phyloP scores from a whole-genome alignment of 1,139 yeast genomes.

The Yamadazyma trypodendri region DNA sequence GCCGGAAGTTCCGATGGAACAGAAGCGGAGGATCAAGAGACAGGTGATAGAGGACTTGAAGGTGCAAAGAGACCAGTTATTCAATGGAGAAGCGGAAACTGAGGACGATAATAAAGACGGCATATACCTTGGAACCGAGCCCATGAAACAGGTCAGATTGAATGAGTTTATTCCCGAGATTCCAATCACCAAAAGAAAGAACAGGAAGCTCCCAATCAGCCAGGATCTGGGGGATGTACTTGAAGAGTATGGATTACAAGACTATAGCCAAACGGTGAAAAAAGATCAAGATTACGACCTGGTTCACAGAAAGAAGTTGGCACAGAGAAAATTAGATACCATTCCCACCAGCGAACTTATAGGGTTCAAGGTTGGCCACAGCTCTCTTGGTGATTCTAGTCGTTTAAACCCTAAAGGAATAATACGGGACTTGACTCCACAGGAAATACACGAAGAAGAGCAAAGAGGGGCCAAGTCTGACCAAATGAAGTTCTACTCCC shows the following conservation, averaged over 20 bases:
- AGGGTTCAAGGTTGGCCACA: slow-evolving; percentile 38
- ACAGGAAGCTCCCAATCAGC: slow-evolving; percentile 30
- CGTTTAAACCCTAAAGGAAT: slow-evolving; percentile 8
- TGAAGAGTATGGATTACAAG: slow-evolving; percentile 41
- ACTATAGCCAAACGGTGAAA: slow-evolving; percentile 27
- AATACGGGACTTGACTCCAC: slow-evolving; percentile 22
- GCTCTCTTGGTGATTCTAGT: slow-evolving; percentile 11
- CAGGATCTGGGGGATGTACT: slow-evolving; percentile 35
- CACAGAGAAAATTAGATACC: slow-evolving; percentile 22
- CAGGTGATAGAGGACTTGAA: slow-evolving; percentile 35
- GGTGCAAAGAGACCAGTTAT: slow-evolving; percentile 19
- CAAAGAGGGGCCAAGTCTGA: slow-evolving; percentile 24
- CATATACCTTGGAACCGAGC: slow-evolving; percentile 34
- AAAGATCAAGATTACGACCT: slow-evolving; percentile 30
- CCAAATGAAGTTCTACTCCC: slow-evolving; percentile 27
- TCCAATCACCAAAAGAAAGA: slow-evolving; percentile 21
- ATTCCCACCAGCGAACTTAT: slow-evolving; percentile 29
- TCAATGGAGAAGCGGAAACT: slow-evolving; percentile 8
- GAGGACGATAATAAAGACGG: slow-evolving; percentile 26
- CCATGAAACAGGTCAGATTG: slow-evolving; percentile 16
- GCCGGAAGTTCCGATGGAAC: slow-evolving; percentile 29
- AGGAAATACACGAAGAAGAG: slow-evolving; percentile 28
- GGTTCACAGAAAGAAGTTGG: slow-evolving; percentile 19
- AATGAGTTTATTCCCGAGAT: slow-evolving; percentile 28
- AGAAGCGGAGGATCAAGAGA: slow-evolving; percentile 35